phyloP scores from a whole-genome alignment of 148 eudicot species.

The Chenopodium quinoa region DNA sequence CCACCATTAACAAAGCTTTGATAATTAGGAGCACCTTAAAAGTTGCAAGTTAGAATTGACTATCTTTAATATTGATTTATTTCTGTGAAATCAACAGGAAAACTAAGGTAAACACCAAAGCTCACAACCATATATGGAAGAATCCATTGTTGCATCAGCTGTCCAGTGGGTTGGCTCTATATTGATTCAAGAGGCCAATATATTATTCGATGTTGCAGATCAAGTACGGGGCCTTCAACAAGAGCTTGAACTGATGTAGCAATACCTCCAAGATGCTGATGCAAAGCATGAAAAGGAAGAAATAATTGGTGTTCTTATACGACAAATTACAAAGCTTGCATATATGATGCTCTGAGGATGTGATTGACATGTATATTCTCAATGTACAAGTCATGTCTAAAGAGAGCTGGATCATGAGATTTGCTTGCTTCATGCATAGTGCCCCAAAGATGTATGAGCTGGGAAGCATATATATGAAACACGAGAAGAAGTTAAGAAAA shows the following conservation, averaged over 20 bases:
- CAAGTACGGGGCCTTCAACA: no score
- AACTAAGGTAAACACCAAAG: no score
- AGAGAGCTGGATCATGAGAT: background rate
- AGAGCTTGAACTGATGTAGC: slow-evolving; percentile 9
- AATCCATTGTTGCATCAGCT: no score
- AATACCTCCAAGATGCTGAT: slow-evolving; percentile 21
- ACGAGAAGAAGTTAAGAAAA: background rate
- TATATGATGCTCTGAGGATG: slow-evolving; percentile 13
- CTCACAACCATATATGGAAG: no score
- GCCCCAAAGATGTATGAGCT: background rate
- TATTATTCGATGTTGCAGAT: no score
- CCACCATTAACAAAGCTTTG: no score
- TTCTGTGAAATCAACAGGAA: no score
- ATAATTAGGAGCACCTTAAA: no score
- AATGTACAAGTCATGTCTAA: background rate
- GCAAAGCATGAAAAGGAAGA: background rate
- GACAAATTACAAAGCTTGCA: slow-evolving; percentile 8
- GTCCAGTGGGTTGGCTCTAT: no score
- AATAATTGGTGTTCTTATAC: background rate
- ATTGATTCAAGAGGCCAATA: no score
- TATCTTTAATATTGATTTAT: no score
- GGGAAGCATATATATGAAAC: background rate
- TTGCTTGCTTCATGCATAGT: background rate
- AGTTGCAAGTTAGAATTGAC: no score
- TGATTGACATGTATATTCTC: slow-evolving; percentile 13